Evolutionary conservation across 83 land plant species (phyloP).

Genomic region (Picea abies): DNA sequence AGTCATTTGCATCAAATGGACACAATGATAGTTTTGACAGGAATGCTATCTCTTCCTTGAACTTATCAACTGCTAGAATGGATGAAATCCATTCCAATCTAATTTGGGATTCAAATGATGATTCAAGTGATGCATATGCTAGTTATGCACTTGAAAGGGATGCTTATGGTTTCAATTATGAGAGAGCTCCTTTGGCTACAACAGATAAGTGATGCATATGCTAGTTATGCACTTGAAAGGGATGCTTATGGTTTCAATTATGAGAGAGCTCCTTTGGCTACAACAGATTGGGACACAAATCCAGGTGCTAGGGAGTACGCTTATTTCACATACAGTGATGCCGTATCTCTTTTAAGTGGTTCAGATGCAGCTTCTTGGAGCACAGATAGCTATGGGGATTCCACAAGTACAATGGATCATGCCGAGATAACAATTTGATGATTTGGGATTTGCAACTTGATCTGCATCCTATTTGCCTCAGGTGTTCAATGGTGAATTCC

Average conservation of each 20-base stretch:
- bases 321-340: conserved; percentile 53
- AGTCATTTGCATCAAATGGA: neutral
- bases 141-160: no score
- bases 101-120: neutral
- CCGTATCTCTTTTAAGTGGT: conserved; percentile 55
- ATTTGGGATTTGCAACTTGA: neutral
- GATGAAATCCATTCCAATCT: no score
- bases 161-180: no score
- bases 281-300: conserved; percentile 9
- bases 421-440: conserved; percentile 8
- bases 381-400: conserved; percentile 55
- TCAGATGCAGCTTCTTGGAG: conserved; percentile 63
- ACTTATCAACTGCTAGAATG: neutral
- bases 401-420: conserved; percentile 42
- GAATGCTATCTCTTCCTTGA: neutral
- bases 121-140: no score
- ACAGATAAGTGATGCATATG: neutral
- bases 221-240: neutral
- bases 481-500: neutral
- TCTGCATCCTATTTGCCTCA: neutral
- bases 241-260: neutral
- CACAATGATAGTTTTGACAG: neutral
- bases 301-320: conserved; percentile 24
- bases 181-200: no score
- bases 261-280: neutral